Evolutionary conservation across 352 stramenopile species (phyloP), one percentile per base, ranked within the genome.

Genomic region (Bremia lactucae): DNA sequence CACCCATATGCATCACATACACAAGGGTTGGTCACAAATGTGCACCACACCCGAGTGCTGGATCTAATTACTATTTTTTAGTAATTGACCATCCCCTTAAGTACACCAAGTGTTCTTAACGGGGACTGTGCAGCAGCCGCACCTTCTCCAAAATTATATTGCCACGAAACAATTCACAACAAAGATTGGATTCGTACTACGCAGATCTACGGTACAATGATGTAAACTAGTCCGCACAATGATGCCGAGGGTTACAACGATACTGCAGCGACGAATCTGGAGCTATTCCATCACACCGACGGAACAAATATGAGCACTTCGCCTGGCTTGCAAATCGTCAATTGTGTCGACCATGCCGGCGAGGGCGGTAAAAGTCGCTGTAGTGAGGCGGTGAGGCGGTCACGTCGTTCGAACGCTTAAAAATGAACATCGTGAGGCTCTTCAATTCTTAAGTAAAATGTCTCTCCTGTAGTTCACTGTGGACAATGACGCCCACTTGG

Each of bases 141-240:
- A 42, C 79, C 77, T 29, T 66, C 52, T 20, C 67, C 72, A 0
- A 88, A 89, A 72, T 74, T 78, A 15, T n/a, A n/a, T n/a, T n/a
- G 74, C 73, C 15, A 94, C 82, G 1, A 79, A 94, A 49, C 54
- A 59, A 21, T 83, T 94, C 37, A 72, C 79, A 23, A 72, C 64
- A 31, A 72, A 76, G 52, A 92, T 94, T 35, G 82, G 82, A 6
- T 90, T 88, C 16, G 72, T 88, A 18, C 18, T 88, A 36, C 72
- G 83, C 40, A 94, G 18, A 90, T 94, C 46, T 94, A 94, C 54
- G 82, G 82, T 24, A 72, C 61, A 10, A 92, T 94, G 79, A 92
- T 77, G 79, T 89, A 75, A 20, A 94, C 82, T 10, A 84, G 80
- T 40, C 79, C 79, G 16, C 59, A 83, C 51, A 92, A n/a, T n/a